Conservation (phyloP, 1,139 yeast species). For the Kodamaea ohmeri region DNA sequence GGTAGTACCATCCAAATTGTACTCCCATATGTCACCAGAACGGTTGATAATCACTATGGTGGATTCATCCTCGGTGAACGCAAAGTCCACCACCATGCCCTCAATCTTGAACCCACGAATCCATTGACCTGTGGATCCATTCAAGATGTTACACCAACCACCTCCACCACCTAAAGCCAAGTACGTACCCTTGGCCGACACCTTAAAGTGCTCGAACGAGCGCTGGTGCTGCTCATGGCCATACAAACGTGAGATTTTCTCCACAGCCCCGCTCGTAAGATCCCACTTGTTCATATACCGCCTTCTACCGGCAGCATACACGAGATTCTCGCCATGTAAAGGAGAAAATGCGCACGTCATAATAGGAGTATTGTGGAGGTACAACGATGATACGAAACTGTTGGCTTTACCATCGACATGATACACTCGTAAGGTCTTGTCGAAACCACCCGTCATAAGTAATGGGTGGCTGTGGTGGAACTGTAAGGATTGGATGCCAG, state of each 20-base stretch:
- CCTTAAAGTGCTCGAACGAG: slow-evolving; percentile 81
- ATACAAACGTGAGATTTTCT: slow-evolving; percentile 82
- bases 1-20: slow-evolving; percentile 40
- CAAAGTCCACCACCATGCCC: slow-evolving; percentile 79
- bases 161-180: slow-evolving; percentile 78
- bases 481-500: slow-evolving; percentile 78
- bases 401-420: slow-evolving; percentile 91
- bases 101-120: slow-evolving; percentile 83
- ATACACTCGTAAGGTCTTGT: slow-evolving; percentile 78
- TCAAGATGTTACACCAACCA: slow-evolving; percentile 87
- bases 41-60: slow-evolving; percentile 63
- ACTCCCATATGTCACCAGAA: slow-evolving; percentile 93
- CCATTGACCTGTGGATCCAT: slow-evolving; percentile 82
- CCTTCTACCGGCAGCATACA: slow-evolving; percentile 90
- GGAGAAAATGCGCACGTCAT: slow-evolving; percentile 68
- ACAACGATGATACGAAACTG: slow-evolving; percentile 76
- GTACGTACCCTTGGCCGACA: slow-evolving; percentile 67
- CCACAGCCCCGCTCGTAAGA: slow-evolving; percentile 67
- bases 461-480: slow-evolving; percentile 89
- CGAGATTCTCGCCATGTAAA: slow-evolving; percentile 38
- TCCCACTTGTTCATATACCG: slow-evolving; percentile 93
- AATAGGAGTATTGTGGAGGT: slow-evolving; percentile 75
- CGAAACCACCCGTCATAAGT: slow-evolving; percentile 87
- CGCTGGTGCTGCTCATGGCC: slow-evolving; percentile 86
- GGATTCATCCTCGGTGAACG: slow-evolving; percentile 57